Percentiles rank a stretch among this genome's conserved stretches.
phyloP scores from a whole-genome alignment of 2,329 filamentous ascomycete genomes.

The Tympanopsis confertula region DNA sequence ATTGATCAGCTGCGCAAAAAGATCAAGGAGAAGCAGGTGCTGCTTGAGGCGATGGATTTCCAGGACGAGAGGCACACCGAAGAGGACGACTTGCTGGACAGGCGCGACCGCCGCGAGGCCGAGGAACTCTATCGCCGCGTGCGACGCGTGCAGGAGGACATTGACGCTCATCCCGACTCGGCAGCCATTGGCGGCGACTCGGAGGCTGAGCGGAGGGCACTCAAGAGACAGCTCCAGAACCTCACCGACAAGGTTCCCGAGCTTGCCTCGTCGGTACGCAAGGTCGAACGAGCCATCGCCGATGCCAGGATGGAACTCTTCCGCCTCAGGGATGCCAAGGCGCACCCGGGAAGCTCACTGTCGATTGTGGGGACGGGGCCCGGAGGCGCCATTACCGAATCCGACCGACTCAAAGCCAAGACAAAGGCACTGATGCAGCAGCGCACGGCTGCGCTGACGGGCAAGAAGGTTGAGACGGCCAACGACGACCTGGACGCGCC shows the following conservation, averaged over 20 bases:
- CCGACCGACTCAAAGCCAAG: slow-evolving; percentile 84
- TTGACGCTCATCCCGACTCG: slow-evolving; percentile 79
- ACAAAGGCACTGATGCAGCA: slow-evolving; percentile 99
- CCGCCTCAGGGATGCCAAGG: slow-evolving; percentile 84
- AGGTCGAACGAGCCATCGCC: slow-evolving; percentile 82
- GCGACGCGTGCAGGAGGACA: slow-evolving; percentile 83
- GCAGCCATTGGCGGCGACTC: slow-evolving; percentile 62
- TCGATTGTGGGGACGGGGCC: slow-evolving; percentile 85
- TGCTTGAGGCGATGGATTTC: slow-evolving; percentile 93
- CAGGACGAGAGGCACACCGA: slow-evolving; percentile 81
- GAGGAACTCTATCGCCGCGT: slow-evolving; percentile 92
- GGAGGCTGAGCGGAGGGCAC: slow-evolving; percentile 71
- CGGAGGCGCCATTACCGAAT: slow-evolving; percentile 80
- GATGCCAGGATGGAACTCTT: slow-evolving; percentile 87
- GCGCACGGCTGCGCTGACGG: slow-evolving; percentile 81
- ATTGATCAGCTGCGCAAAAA: slow-evolving; percentile 85
- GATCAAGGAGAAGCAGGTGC: slow-evolving; percentile 84
- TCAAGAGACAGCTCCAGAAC: slow-evolving; percentile 81
- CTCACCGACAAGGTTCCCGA: slow-evolving; percentile 84
- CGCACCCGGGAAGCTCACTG: slow-evolving; percentile 68
- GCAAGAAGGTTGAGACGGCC: slow-evolving; percentile 60
- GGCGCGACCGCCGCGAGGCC: slow-evolving; percentile 79
- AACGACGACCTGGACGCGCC: slow-evolving; percentile 70
- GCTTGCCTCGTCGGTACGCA: slow-evolving; percentile 81
- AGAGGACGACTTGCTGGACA: slow-evolving; percentile 86